These are phyloP conservation scores for Pseudonitzschia multistriata DNA, from an alignment of 108 stramenopile species.

Conservation along the genomic window DNA sequence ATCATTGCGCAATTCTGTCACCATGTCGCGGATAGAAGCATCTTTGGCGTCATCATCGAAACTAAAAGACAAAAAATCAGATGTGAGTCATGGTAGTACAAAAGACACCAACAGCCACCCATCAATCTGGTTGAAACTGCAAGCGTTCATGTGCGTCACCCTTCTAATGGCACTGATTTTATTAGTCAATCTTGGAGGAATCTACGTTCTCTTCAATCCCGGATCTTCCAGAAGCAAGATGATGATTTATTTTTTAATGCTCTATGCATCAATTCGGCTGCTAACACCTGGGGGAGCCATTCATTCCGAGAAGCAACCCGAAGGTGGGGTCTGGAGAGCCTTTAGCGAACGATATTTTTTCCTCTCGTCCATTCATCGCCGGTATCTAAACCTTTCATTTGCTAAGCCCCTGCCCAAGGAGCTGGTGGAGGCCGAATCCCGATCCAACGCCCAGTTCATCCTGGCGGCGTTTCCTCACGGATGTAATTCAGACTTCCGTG, in stretches of 20 bases:
- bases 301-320: background rate
- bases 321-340: background rate
- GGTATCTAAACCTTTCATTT: background rate
- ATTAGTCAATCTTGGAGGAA: background rate
- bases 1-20: no score
- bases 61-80: no score
- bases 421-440: background rate
- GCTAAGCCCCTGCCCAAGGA: background rate
- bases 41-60: no score
- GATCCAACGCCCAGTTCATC: conserved; percentile 25
- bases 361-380: background rate
- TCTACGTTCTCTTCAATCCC: background rate
- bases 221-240: background rate
- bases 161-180: background rate
- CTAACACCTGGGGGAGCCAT: background rate
- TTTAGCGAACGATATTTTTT: background rate
- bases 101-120: background rate
- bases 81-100: no score
- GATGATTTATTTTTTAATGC: background rate
- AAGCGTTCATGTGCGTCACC: background rate
- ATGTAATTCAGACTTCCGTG: conserved; percentile 30
- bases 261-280: background rate
- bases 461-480: conserved; percentile 45
- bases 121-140: background rate
- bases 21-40: no score